These are phyloP conservation scores for Xylaria venustula DNA, from an alignment of 495 filamentous ascomycete species.

Conservation along the genomic window DNA sequence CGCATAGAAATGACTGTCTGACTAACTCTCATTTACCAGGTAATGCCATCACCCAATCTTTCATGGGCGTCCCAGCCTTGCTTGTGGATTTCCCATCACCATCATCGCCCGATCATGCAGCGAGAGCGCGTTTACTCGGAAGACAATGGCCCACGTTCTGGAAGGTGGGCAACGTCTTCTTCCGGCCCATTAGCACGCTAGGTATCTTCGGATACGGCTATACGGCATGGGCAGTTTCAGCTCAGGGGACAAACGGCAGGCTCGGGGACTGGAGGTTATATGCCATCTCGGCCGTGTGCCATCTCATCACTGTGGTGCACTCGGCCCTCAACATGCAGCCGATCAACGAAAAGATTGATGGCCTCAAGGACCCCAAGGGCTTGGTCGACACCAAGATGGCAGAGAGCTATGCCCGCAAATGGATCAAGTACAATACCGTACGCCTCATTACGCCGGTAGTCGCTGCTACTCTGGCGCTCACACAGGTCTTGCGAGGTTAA, in stretches of 20 bases:
- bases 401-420: constrained; percentile 36
- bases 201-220: constrained; percentile 47
- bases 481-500: constrained; percentile 27
- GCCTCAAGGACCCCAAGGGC: constrained; percentile 30
- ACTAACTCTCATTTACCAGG: constrained; percentile 24
- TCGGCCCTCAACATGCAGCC: constrained; percentile 52
- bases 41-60: constrained; percentile 52
- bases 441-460: constrained; percentile 40
- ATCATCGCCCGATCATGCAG: constrained; percentile 35
- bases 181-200: constrained; percentile 48
- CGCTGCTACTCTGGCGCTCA: constrained; percentile 40
- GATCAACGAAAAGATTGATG: constrained; percentile 46
- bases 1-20: background rate
- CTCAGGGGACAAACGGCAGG: constrained; percentile 10
- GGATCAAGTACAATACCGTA: constrained; percentile 37
- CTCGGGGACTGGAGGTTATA: constrained; percentile 41
- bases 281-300: constrained; percentile 37
- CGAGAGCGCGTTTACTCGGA: constrained; percentile 40
- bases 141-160: constrained; percentile 50
- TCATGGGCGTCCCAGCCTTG: constrained; percentile 49
- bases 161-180: constrained; percentile 47
- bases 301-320: constrained; percentile 46
- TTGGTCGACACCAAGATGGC: constrained; percentile 30
- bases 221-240: constrained; percentile 27
- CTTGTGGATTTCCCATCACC: constrained; percentile 47